phyloP scores from a whole-genome alignment of 768 basidiomycete species.

The Butyriboletus loyo region DNA sequence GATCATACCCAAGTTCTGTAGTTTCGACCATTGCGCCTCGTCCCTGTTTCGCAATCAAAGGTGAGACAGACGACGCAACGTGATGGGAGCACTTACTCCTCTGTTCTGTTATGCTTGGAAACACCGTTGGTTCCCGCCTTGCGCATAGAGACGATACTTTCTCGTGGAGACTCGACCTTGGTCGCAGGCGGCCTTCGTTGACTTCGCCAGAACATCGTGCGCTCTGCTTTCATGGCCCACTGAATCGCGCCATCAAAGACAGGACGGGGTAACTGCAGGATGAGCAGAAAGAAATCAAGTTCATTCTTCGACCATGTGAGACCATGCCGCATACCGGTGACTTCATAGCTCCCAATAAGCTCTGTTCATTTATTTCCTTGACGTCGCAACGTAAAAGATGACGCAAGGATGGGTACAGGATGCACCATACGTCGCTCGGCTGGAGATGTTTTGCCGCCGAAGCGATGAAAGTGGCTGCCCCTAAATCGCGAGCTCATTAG shows the following conservation, averaged over 20 bases:
- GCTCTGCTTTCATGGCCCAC: conserved; percentile 86
- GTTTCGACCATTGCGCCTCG: conserved; percentile 65
- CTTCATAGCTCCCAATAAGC: conserved; percentile 73
- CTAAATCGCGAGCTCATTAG: conserved; percentile 37
- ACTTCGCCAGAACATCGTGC: conserved; percentile 74
- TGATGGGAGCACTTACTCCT: conserved; percentile 58
- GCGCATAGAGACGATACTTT: conserved; percentile 65
- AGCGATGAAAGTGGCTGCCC: conserved; percentile 84
- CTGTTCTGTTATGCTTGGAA: conserved; percentile 54
- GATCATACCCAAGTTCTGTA: conserved; percentile 89
- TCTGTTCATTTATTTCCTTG: conserved; percentile 65
- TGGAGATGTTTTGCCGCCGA: conserved; percentile 82
- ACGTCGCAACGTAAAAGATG: conserved; percentile 86
- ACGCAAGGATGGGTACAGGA: conserved; percentile 87
- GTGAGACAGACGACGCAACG: not conserved
- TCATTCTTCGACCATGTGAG: not conserved
- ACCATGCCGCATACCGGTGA: conserved; percentile 58
- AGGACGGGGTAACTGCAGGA: conserved; percentile 52
- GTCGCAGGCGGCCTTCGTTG: conserved; percentile 40
- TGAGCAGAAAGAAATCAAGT: not conserved
- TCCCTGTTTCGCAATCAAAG: conserved; percentile 49
- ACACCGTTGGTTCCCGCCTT: conserved; percentile 41
- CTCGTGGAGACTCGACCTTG: conserved; percentile 66
- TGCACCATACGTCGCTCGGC: conserved; percentile 92
- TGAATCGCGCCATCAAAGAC: conserved; percentile 82